phyloP scores from a whole-genome alignment of 208 protist genomes.

The Endotrypanum monterogeii region DNA sequence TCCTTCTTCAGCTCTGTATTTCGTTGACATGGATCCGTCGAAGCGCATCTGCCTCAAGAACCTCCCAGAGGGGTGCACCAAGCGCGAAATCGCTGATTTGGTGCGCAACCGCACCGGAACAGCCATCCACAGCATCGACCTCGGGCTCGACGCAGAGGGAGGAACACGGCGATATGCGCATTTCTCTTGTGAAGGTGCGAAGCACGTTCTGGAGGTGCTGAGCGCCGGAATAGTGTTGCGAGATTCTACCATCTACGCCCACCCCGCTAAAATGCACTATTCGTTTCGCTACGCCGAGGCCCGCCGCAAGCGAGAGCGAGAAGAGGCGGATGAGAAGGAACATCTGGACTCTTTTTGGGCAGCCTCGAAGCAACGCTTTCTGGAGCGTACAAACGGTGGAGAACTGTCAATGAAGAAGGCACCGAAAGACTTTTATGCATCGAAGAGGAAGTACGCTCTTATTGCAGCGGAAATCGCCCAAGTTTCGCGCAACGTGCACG shows the following conservation, averaged over 20 bases:
- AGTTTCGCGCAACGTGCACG: constrained; percentile 37
- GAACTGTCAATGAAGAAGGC: constrained; percentile 46
- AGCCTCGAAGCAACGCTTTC: constrained; percentile 32
- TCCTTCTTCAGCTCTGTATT: neutral
- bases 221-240: constrained; percentile 42
- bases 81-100: constrained; percentile 84
- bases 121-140: constrained; percentile 84
- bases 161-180: constrained; percentile 75
- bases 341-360: constrained; percentile 39
- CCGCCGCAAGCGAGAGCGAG: constrained; percentile 67
- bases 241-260: constrained; percentile 41
- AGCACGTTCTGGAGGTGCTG: constrained; percentile 76
- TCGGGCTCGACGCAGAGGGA: constrained; percentile 65
- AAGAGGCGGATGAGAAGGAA: constrained; percentile 52
- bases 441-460: constrained; percentile 52
- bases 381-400: constrained; percentile 54
- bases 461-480: constrained; percentile 71
- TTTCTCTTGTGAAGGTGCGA: constrained; percentile 84
- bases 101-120: constrained; percentile 77
- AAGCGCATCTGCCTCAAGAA: constrained; percentile 90
- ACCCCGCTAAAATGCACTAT: constrained; percentile 70
- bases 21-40: constrained; percentile 68
- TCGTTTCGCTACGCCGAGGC: constrained; percentile 70
- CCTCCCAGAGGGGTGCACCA: constrained; percentile 76
- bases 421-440: constrained; percentile 66